Evolutionary conservation across 441 rosid species (phyloP), one percentile per base, ranked within the genome.

Genomic region (Bocquillonia castaneifolia): DNA sequence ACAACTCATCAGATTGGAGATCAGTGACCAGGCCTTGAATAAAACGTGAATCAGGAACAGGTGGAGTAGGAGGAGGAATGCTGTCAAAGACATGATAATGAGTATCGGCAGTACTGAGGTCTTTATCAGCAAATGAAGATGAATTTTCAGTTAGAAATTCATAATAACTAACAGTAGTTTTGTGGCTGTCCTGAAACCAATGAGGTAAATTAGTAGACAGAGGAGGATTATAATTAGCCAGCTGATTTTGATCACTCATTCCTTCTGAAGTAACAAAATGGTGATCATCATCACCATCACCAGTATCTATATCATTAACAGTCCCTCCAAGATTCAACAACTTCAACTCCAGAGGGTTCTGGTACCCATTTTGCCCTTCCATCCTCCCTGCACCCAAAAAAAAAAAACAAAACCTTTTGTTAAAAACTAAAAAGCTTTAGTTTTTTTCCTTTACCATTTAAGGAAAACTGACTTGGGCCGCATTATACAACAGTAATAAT

Each of bases 111-210:
- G n/a, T n/a, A n/a, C n/a, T n/a, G 15, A 5, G 47, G 47, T 26
- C 73, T 59, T 20, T 59, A n/a, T n/a, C n/a, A n/a, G n/a, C 77
- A 40, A 66, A 52, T 28, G 60, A 59, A 23, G 80, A 23, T 52
- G 75, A 74, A 67, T 64, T 75, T 42, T 77, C 83, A 4, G 65
- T 63, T 12, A 83, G 73, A 73, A 77, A 76, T 31, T 83, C 82
- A 59, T 78, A 78, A 66, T 76, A 80, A 64, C 60, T 71, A 23
- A 12, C 64, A 22, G 78, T 74, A 15, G 72, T 23, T 72, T 28
- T 61, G 37, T 70, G 74, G 68, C n/a, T n/a, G n/a, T 55, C 22
- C 7, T 67, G 59, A 25, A 68, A 56, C 78, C 77, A 71, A 28
- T 66, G 77, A 68, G 75, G 76, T 51, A 69, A 74, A n/a, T n/a